Evolutionary conservation across 2,329 filamentous ascomycete species (phyloP), one percentile per base, ranked within the genome.

Genomic region (Cercospora sp.): DNA sequence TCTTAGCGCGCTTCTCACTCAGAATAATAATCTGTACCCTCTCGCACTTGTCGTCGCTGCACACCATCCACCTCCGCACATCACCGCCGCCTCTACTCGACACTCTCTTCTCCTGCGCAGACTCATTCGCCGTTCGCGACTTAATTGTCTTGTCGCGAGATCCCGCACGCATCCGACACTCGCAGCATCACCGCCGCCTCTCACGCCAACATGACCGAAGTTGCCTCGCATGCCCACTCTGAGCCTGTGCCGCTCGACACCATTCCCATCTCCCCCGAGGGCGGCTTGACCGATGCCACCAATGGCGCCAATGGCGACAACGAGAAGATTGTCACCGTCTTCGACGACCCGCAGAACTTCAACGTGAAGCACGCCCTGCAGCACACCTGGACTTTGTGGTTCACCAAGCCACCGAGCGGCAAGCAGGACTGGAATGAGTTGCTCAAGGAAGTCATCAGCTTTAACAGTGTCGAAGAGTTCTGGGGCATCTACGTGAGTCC

Each of bases 371-470:
- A 99, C 81, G 94, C 94, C 73, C 87, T 99, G 69, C 94, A 96
- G 87, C 91, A 97, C 86, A 91, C 92, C 80, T 99, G 95, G 95
- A 98, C 95, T 68, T 86, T 99, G 66, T 99, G 96, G 96, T 99
- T 98, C 86, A 98, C 94, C 77, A 98, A 98, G 87, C 94, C 95
- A 64, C 91, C 94, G 53, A 96, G 90, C 80, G 94, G 93, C 84
- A 97, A 96, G 75, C 79, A 98, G 82, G 97, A 97, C 87, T 99
- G 96, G 95, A 96, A 96, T 75, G 95, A 99, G 80, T 85, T 98
- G 70, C 84, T 99, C 71, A 99, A 99, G 85, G 93, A 99, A 81
- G 94, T 99, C 75, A 97, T 99, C 78, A 97, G 93, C 66, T 98
- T 99, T 78, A 93, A 97, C 83, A 97, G 94, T 2, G 95, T 99